These are phyloP conservation scores for Helotiales sp. DNA, from an alignment of 2,329 filamentous ascomycete genomes.

Conservation along the genomic window DNA sequence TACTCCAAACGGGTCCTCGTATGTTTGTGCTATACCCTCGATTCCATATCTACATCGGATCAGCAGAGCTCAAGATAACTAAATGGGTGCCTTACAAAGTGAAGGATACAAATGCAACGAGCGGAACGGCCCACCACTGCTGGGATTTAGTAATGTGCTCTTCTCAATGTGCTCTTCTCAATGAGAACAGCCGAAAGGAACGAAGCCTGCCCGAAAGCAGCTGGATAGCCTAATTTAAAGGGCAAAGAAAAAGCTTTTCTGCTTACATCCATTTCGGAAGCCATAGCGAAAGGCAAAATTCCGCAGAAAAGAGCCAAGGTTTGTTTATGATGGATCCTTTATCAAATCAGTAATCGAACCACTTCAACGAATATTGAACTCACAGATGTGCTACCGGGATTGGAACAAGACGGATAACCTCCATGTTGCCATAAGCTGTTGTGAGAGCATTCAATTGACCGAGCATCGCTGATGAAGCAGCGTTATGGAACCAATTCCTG, in stretches of 20 bases:
- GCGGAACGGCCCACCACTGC: conserved; percentile 62
- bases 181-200: no score
- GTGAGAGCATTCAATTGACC: conserved; percentile 56
- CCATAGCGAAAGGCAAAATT: conserved; percentile 63
- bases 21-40: conserved; percentile 49
- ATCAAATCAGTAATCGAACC: conserved; percentile 1
- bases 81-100: conserved; percentile 44
- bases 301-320: conserved; percentile 60
- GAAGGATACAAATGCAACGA: conserved; percentile 60
- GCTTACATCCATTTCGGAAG: conserved; percentile 59
- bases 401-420: conserved; percentile 64
- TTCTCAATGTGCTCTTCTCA: no score
- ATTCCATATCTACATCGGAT: conserved; percentile 53
- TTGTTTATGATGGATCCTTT: conserved; percentile 63
- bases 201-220: no score
- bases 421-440: conserved; percentile 62
- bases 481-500: conserved; percentile 59
- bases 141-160: no score
- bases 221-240: no score
- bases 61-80: neutral
- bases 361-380: conserved; percentile 29
- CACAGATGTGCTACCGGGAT: conserved; percentile 61
- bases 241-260: no score
- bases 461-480: conserved; percentile 57
- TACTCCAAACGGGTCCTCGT: conserved; percentile 67